Percentiles rank a stretch among this genome's conserved stretches.
These are phyloP conservation scores for Microdochium nivale DNA, from an alignment of 2,329 filamentous ascomycete species.

Conservation along the genomic window DNA sequence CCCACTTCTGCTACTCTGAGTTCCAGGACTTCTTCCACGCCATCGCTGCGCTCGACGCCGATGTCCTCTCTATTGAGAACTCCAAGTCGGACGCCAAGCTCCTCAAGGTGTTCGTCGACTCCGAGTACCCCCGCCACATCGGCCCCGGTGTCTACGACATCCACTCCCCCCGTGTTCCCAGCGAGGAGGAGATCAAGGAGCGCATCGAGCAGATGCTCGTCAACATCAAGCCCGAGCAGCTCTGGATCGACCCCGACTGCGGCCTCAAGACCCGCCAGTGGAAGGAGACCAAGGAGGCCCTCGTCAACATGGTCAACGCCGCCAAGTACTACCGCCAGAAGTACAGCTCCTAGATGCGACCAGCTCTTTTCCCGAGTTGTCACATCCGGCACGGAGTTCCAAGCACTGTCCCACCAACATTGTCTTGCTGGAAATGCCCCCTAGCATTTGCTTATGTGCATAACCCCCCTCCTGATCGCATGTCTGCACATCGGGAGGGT, in stretches of 20 bases:
- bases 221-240: conserved; percentile 95
- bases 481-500: no score
- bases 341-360: conserved; percentile 35
- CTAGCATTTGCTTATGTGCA: not conserved
- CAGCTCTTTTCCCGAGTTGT: no score
- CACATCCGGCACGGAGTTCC: not conserved
- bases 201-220: conserved; percentile 96
- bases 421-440: not conserved
- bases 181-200: conserved; percentile 96
- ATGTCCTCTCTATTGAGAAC: conserved; percentile 99
- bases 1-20: conserved; percentile 99
- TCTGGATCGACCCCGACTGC: conserved; percentile 99
- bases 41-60: conserved; percentile 94
- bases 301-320: conserved; percentile 95
- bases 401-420: not conserved
- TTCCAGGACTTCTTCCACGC: conserved; percentile 99
- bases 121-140: conserved; percentile 95
- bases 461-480: no score
- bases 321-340: conserved; percentile 95
- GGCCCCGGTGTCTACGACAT: conserved; percentile 99
- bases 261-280: conserved; percentile 98
- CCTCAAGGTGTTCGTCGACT: conserved; percentile 95
- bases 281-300: conserved; percentile 95
- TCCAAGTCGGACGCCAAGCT: conserved; percentile 99
- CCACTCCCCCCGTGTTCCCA: conserved; percentile 95